A percentile compares a stretch with the other conserved stretches of the same genome.
Evolutionary conservation across 176 grass and related monocot genomes (phyloP).

Genomic region (Sorghum bicolor): DNA sequence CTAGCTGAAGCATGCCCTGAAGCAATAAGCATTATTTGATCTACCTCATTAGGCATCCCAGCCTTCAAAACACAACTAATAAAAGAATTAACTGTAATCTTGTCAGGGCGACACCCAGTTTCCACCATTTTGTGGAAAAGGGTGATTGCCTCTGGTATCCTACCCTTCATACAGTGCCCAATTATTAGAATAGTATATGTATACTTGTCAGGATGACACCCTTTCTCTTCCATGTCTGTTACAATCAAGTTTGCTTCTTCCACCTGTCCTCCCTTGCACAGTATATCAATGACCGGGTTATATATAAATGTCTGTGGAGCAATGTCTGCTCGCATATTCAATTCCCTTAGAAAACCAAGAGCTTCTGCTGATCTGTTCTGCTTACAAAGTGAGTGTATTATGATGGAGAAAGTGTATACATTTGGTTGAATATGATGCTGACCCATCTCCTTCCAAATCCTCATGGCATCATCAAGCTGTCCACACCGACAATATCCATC

Average conservation of each 20-base stretch:
- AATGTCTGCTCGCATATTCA: slow-evolving; percentile 62
- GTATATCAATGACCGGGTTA: slow-evolving; percentile 75
- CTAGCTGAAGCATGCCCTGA: slow-evolving; percentile 38
- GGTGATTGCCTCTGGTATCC: slow-evolving; percentile 62
- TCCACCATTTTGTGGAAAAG: slow-evolving; percentile 74
- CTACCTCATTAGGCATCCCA: slow-evolving; percentile 76
- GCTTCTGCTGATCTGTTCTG: slow-evolving; percentile 74
- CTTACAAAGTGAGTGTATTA: slow-evolving; percentile 77
- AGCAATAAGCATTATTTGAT: slow-evolving; percentile 58
- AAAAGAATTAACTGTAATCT: slow-evolving; percentile 62
- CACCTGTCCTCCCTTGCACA: slow-evolving; percentile 75
- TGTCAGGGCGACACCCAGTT: slow-evolving; percentile 74
- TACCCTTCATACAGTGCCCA: slow-evolving; percentile 94
- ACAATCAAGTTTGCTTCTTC: slow-evolving; percentile 70
- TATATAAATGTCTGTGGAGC: slow-evolving; percentile 74
- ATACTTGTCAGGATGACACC: slow-evolving; percentile 81
- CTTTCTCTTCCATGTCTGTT: slow-evolving; percentile 60
- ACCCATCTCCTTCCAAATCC: slow-evolving; percentile 70
- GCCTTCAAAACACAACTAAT: slow-evolving; percentile 84
- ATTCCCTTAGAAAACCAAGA: slow-evolving; percentile 45
- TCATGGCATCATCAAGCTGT: slow-evolving; percentile 66
- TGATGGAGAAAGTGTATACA: slow-evolving; percentile 68
- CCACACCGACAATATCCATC: slow-evolving; percentile 81
- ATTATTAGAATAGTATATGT: slow-evolving; percentile 92
- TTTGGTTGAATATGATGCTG: slow-evolving; percentile 59